phyloP scores from a whole-genome alignment of 2,329 filamentous ascomycete genomes.

The Aspergillus melleus region DNA sequence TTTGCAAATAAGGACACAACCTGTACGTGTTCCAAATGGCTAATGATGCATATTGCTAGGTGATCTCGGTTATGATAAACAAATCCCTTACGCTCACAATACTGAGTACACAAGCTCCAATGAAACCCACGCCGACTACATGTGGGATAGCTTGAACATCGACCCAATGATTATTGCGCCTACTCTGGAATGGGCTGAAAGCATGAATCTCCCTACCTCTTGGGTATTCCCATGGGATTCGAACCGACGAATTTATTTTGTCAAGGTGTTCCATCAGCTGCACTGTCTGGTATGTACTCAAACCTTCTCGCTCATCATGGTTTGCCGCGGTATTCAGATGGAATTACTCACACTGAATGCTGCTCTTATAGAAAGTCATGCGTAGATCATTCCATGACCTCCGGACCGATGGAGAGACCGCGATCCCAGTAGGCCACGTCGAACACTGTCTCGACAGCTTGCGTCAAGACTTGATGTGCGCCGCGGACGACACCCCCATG shows the following conservation, averaged over 20 bases:
- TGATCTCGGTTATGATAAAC: conserved; percentile 1
- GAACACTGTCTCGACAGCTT: conserved; percentile 7
- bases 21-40: not conserved
- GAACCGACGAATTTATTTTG: conserved; percentile 4
- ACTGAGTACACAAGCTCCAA: conserved; percentile 5
- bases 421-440: not conserved
- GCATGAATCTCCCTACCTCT: not conserved
- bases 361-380: not conserved
- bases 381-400: not conserved
- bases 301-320: not conserved
- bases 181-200: conserved; percentile 1
- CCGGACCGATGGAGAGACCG: not conserved
- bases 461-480: conserved; percentile 7
- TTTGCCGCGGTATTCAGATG: not conserved
- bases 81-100: not conserved
- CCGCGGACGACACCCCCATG: conserved; percentile 6
- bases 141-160: conserved; percentile 5
- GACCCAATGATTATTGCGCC: conserved; percentile 7
- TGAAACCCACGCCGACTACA: not conserved
- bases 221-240: conserved; percentile 7
- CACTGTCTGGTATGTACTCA: conserved; percentile 3
- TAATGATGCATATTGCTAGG: not conserved
- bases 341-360: not conserved
- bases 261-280: conserved; percentile 10
- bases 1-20: not conserved